phyloP scores from a whole-genome alignment of 257 asterid genomes.

The Plantago major region DNA sequence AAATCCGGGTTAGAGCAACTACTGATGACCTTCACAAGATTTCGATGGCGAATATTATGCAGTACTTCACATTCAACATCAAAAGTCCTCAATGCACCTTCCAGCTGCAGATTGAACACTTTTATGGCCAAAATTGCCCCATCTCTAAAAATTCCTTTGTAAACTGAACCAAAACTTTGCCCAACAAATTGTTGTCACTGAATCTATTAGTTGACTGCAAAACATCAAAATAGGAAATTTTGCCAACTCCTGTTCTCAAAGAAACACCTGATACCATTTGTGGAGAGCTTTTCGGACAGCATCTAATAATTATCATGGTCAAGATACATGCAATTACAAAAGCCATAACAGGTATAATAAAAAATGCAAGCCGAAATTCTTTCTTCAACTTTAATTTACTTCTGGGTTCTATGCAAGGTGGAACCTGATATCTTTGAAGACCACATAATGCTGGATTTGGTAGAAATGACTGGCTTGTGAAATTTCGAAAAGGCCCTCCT shows the following conservation, averaged over 20 bases:
- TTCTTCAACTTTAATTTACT: neutral
- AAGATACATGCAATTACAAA: neutral
- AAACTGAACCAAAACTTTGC: conserved; percentile 25
- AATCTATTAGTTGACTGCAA: conserved; percentile 16
- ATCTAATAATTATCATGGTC: conserved; percentile 1
- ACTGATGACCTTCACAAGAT: neutral
- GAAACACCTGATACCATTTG: neutral
- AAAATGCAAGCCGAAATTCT: neutral
- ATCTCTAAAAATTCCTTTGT: conserved; percentile 11
- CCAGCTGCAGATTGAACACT: conserved; percentile 15
- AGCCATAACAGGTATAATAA: conserved; percentile 7
- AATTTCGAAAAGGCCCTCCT: conserved; percentile 23
- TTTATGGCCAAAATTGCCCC: conserved; percentile 19
- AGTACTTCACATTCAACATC: conserved; percentile 19
- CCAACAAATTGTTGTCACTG: conserved; percentile 21
- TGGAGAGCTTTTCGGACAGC: neutral
- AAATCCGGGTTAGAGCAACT: neutral
- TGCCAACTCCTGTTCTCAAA: neutral
- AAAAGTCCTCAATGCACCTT: conserved; percentile 17
- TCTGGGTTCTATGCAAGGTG: conserved; percentile 12
- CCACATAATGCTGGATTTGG: conserved; percentile 21
- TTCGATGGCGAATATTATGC: neutral
- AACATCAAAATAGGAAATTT: conserved; percentile 26
- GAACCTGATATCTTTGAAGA: conserved; percentile 12
- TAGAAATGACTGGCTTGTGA: conserved; percentile 14